Conservation (phyloP, 2,329 filamentous ascomycete species). For the Xylaria sp. region DNA sequence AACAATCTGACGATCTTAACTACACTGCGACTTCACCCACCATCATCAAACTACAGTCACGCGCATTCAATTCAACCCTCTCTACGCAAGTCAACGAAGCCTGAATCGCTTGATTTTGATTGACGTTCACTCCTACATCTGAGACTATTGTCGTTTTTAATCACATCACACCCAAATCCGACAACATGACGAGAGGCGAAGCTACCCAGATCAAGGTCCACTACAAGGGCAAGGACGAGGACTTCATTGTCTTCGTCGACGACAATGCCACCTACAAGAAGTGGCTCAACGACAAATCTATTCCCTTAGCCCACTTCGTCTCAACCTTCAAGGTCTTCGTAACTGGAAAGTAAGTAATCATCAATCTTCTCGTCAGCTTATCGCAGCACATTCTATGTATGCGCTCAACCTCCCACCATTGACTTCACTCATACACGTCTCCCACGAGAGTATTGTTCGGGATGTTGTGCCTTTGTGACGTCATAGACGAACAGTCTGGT, state of each 20-base stretch:
- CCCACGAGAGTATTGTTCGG: not conserved
- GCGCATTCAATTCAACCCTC: not conserved
- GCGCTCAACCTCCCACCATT: not conserved
- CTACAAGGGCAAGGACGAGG: slow-evolving; percentile 77
- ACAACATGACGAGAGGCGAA: slow-evolving; percentile 78
- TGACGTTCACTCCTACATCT: not conserved
- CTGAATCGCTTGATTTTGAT: not conserved
- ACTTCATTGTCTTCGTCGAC: slow-evolving; percentile 70
- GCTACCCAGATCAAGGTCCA: slow-evolving; percentile 79
- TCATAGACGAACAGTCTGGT: not conserved
- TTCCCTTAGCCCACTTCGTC: slow-evolving; percentile 86
- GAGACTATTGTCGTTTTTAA: slow-evolving; percentile 11
- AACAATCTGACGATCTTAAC: slow-evolving; percentile 9
- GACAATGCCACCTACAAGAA: slow-evolving; percentile 74
- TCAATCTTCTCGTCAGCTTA: slow-evolving; percentile 9
- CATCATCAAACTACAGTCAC: not conserved
- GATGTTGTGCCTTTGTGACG: not conserved
- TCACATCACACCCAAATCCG: slow-evolving; percentile 26
- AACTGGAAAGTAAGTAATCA: slow-evolving; percentile 83
- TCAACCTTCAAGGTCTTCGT: slow-evolving; percentile 89
- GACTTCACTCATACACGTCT: not conserved
- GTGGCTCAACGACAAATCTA: slow-evolving; percentile 82
- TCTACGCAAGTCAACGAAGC: slow-evolving; percentile 12
- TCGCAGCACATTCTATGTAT: not conserved
- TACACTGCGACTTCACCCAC: not conserved